phyloP scores from a whole-genome alignment of 768 basidiomycete genomes.

The Tylopilus balloui region DNA sequence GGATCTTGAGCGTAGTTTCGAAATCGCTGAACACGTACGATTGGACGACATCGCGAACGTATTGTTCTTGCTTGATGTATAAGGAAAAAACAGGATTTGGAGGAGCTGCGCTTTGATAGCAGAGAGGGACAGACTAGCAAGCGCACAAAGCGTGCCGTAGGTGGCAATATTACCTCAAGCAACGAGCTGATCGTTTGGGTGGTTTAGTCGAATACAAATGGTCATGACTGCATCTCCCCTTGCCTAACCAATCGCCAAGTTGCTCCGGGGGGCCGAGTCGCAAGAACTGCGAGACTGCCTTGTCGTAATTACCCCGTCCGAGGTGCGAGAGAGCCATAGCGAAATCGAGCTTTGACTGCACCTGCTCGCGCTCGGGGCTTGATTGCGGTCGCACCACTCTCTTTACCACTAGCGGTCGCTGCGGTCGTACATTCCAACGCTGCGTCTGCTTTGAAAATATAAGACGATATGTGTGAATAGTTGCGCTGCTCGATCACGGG shows the following conservation, averaged over 20 bases:
- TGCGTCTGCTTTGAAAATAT: conserved; percentile 94
- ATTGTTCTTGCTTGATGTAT: conserved; percentile 83
- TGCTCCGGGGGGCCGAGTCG: conserved; percentile 61
- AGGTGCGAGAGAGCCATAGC: conserved; percentile 76
- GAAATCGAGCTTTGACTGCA: conserved; percentile 76
- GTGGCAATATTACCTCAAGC: conserved; percentile 82
- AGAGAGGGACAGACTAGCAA: conserved; percentile 69
- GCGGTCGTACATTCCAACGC: conserved; percentile 64
- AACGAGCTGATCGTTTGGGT: conserved; percentile 43
- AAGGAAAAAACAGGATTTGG: conserved; percentile 67
- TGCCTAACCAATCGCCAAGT: conserved; percentile 75
- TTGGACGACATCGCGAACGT: conserved; percentile 80
- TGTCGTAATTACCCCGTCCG: conserved; percentile 68
- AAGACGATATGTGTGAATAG: conserved; percentile 84
- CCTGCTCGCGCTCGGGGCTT: conserved; percentile 53
- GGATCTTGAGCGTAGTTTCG: conserved; percentile 71
- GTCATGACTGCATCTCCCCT: conserved; percentile 34
- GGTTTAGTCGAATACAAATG: not conserved
- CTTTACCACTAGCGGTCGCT: conserved; percentile 29
- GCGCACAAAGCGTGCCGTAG: conserved; percentile 78
- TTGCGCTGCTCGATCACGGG: conserved; percentile 82
- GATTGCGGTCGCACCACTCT: conserved; percentile 30
- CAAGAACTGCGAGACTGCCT: conserved; percentile 71
- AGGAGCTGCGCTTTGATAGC: conserved; percentile 65
- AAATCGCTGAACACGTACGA: conserved; percentile 86